Evolutionary conservation across 176 grass and related monocot species (phyloP).

Genomic region (Cocos nucifera): DNA sequence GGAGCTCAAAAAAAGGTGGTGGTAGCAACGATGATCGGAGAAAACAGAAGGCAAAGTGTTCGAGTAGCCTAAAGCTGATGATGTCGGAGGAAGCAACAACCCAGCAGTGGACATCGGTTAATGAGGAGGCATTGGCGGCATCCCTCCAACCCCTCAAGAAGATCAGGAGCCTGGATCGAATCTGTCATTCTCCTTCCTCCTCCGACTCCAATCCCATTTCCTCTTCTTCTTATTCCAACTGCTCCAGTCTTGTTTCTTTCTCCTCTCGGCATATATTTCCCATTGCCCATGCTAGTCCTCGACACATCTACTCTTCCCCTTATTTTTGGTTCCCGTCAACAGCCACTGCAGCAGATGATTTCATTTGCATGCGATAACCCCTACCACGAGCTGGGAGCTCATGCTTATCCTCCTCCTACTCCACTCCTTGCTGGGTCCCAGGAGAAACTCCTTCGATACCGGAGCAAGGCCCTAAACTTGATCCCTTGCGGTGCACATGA

Average conservation of each 20-base stretch:
- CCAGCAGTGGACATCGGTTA: conserved; percentile 38
- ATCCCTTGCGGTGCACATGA: conserved; percentile 43
- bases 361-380: conserved; percentile 34
- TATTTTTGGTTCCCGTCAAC: conserved; percentile 16
- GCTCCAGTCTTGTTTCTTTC: conserved; percentile 46
- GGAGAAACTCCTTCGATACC: conserved; percentile 53
- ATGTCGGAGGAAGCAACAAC: neutral
- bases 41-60: conserved; percentile 42
- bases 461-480: conserved; percentile 70
- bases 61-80: conserved; percentile 4
- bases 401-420: conserved; percentile 25
- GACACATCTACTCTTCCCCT: conserved; percentile 10
- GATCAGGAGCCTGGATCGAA: conserved; percentile 46
- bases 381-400: conserved; percentile 21
- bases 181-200: conserved; percentile 30
- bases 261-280: conserved; percentile 54
- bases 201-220: conserved; percentile 29
- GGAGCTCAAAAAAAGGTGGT: conserved; percentile 2
- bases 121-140: conserved; percentile 38
- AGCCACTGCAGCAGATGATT: conserved; percentile 54
- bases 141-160: conserved; percentile 50
- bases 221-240: too few relatives aligned
- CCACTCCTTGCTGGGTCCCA: neutral
- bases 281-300: conserved; percentile 44
- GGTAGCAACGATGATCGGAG: conserved; percentile 31